Evolutionary conservation across 164 flowering plant genomes (phyloP), one percentile per base, ranked within the genome.

Genomic region (Platanus orientalis): DNA sequence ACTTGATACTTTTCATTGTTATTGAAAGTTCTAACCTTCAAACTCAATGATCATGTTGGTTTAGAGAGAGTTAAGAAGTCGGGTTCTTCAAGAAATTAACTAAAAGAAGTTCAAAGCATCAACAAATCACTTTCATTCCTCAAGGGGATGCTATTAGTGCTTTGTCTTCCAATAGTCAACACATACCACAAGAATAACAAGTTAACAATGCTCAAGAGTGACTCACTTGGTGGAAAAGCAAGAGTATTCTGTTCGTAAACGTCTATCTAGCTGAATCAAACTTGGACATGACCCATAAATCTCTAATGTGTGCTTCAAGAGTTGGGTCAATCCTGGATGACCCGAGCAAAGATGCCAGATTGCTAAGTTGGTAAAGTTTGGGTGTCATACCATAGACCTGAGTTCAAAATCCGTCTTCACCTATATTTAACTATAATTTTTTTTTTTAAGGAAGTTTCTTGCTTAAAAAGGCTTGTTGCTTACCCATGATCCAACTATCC

Each of bases 211-310:
- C 73, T 95, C 24, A 95, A 92, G 99, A 95, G 99, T 69, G 99
- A 95, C 68, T 95, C 99, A 11, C 85, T 95, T 23, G 99, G 99
- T 53, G 98, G 99, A 36, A 95, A 95, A 81, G 98, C 99, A 95
- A 95, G 62, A 95, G 98, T 7, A 84, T 92, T 1, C 92, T 95
- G 98, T 95, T 92, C 57, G 98, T 92, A 4, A 95, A 95, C 50
- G 74, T 92, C 30, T 95, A 98, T 64, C 99, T 98, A 21, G 92
- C 93, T 25, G 97, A 90, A 62, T 90, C 99, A 61, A 92, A 92
- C 71, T 71, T 92, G 78, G 99, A 95, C 20, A 97, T 92, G 85
- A 81, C 87, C 7, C 79, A 90, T 77, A 95, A 90, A 69, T 95
- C 98, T 56, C 70, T 95, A 14, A 78, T 56, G 99, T 95, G 92